A percentile compares a stretch with the other conserved stretches of the same genome.
Evolutionary conservation across 2,329 filamentous ascomycete genomes (phyloP).

Genomic region (Passalora sequoiae): DNA sequence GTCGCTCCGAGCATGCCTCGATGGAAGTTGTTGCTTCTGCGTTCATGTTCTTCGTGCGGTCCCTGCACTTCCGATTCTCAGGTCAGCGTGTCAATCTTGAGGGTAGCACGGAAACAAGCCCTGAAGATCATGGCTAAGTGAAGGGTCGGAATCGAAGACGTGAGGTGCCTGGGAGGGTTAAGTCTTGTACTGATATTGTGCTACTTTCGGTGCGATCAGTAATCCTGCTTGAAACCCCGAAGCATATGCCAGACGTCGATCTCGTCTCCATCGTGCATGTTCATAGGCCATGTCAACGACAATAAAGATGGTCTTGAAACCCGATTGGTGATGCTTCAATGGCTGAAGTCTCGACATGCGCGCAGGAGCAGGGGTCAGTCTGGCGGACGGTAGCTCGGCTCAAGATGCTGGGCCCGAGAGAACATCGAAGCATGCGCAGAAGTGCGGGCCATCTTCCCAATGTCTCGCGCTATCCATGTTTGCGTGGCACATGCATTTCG

Average conservation of each 20-base stretch:
- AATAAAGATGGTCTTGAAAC: background rate
- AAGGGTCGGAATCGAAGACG: background rate
- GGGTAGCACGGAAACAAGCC: too few species aligned
- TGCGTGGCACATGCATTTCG: background rate
- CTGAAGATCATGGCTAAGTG: too few species aligned
- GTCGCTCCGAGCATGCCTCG: background rate
- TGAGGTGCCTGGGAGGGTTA: background rate
- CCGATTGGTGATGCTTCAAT: background rate
- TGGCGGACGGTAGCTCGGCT: background rate
- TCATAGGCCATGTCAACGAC: background rate
- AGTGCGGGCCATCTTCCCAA: background rate
- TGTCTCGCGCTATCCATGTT: conserved; percentile 1
- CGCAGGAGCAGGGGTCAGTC: background rate
- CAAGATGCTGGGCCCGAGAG: background rate
- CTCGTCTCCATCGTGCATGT: background rate
- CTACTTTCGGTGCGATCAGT: background rate
- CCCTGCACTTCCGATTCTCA: too few species aligned
- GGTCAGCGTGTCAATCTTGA: too few species aligned
- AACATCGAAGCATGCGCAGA: background rate
- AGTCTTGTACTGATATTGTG: background rate
- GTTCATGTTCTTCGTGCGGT: too few species aligned
- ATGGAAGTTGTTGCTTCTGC: too few species aligned
- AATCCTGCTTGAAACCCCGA: background rate
- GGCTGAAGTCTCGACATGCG: too few species aligned
- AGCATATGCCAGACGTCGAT: background rate